Evolutionary conservation across 805 yeast genomes (phyloP).

Genomic region (Grigorovia yakushimaensis): DNA sequence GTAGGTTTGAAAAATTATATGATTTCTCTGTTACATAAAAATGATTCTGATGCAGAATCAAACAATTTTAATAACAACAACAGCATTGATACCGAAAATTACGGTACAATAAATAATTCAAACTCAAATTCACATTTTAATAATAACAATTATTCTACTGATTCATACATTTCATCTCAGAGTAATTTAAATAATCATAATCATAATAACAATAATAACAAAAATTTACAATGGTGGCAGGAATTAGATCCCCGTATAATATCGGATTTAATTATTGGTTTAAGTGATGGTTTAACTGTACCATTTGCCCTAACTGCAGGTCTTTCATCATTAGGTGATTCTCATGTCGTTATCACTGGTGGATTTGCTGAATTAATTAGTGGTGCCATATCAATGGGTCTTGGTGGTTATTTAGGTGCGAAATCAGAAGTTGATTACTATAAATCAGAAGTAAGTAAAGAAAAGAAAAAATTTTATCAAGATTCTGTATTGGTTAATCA

Average conservation of each 20-base stretch:
- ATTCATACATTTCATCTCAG: not conserved
- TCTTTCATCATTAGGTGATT: slow-evolving; percentile 77
- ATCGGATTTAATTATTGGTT: slow-evolving; percentile 87
- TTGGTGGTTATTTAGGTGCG: slow-evolving; percentile 95
- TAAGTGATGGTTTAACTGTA: slow-evolving; percentile 91
- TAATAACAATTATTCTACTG: not conserved
- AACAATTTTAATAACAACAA: not conserved
- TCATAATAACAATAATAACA: not conserved
- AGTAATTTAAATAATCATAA: not conserved
- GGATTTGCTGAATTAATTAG: slow-evolving; percentile 96
- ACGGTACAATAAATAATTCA: not conserved
- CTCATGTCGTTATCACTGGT: slow-evolving; percentile 89
- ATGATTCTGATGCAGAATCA: not conserved
- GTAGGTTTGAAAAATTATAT: not conserved
- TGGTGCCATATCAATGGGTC: slow-evolving; percentile 96
- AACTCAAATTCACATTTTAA: not conserved
- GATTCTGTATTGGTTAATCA: slow-evolving; percentile 58
- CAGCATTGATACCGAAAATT: not conserved
- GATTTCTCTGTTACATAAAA: not conserved
- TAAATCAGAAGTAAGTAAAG: slow-evolving; percentile 58
- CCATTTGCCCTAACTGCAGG: slow-evolving; percentile 99
- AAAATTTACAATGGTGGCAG: not conserved
- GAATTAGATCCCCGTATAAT: slow-evolving; percentile 79
- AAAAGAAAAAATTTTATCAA: slow-evolving; percentile 56
- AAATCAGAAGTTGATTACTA: slow-evolving; percentile 76